Conservation (phyloP, 2,329 filamentous ascomycete species). For the Aschersonia sp. region DNA sequence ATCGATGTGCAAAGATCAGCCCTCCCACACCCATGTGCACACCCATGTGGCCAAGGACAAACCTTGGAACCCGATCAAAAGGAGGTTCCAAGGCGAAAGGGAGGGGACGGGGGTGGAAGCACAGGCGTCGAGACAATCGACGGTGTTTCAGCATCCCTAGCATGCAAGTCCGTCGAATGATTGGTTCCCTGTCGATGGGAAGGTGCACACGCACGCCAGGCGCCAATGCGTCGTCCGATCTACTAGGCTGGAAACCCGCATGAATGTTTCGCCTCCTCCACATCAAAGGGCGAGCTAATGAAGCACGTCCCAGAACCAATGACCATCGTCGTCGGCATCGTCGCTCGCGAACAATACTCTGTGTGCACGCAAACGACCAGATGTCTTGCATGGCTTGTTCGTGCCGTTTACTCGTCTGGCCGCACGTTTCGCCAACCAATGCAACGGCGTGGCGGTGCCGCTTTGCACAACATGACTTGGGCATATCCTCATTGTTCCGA, state of each 20-base stretch:
- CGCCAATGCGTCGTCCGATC: too few relatives aligned
- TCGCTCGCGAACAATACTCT: too few relatives aligned
- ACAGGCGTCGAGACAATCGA: not conserved
- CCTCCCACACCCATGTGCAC: not conserved
- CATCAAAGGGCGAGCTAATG: too few relatives aligned
- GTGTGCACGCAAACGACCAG: too few relatives aligned
- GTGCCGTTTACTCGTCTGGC: not conserved
- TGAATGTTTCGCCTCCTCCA: too few relatives aligned
- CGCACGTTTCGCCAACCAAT: not conserved
- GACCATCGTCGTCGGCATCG: too few relatives aligned
- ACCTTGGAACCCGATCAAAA: not conserved
- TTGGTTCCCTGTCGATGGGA: too few relatives aligned
- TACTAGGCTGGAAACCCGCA: too few relatives aligned
- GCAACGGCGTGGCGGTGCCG: not conserved
- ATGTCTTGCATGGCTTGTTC: not conserved
- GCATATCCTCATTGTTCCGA: not conserved
- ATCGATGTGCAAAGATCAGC: not conserved
- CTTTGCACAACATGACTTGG: not conserved
- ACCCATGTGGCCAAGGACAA: not conserved
- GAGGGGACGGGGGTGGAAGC: not conserved
- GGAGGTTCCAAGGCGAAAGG: not conserved
- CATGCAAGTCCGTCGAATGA: not conserved
- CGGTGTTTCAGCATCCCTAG: not conserved
- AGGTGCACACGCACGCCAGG: too few relatives aligned
- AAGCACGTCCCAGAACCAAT: too few relatives aligned